Evolutionary conservation across 176 grass and related monocot species (phyloP).

Genomic region (Dendrocalamus sinicus): DNA sequence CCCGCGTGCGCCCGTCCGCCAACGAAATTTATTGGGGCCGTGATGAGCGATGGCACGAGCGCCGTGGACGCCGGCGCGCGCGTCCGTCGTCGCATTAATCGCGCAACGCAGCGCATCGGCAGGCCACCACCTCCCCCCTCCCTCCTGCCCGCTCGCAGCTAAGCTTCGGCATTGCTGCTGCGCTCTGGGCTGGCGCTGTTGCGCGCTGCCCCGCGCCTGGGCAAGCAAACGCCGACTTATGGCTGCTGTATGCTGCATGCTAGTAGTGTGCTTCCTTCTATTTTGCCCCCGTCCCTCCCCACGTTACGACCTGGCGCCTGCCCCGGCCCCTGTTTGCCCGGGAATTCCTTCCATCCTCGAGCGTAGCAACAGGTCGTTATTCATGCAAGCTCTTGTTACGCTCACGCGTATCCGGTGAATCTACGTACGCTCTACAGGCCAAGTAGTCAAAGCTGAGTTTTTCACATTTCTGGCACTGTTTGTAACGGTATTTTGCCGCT

Average conservation of each 20-base stretch:
- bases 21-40: not conserved
- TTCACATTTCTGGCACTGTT: no score
- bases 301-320: not conserved
- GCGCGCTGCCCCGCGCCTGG: constrained; percentile 14
- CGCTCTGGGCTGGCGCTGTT: not conserved
- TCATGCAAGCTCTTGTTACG: not conserved
- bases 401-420: not conserved
- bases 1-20: not conserved
- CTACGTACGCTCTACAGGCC: not conserved
- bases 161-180: not conserved
- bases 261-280: constrained; percentile 32
- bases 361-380: no score
- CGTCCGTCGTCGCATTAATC: not conserved
- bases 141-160: not conserved
- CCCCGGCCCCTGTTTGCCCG: not conserved
- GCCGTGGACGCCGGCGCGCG: not conserved
- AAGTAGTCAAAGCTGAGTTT: not conserved
- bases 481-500: no score
- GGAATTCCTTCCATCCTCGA: not conserved
- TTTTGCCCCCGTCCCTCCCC: constrained; percentile 59
- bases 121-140: not conserved
- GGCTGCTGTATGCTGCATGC: constrained; percentile 10
- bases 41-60: not conserved
- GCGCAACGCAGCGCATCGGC: not conserved
- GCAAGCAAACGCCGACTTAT: not conserved